A percentile compares a stretch with the other conserved stretches of the same genome.
Conservation (phyloP, 805 yeast genomes). For the Yarrowia hollandica region DNA sequence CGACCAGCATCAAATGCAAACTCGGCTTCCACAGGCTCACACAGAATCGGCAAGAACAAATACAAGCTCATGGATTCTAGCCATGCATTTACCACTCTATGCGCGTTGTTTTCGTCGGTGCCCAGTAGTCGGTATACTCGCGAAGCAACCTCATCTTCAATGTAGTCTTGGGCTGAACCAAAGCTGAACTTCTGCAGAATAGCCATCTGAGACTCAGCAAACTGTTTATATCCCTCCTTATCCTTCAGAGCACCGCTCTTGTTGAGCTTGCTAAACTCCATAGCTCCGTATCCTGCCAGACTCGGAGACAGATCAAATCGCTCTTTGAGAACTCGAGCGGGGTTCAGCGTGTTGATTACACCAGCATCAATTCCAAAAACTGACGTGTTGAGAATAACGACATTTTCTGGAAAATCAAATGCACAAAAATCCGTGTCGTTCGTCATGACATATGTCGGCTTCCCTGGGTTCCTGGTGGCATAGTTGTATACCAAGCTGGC, state of each 20-base stretch:
- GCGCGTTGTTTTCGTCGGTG: slow-evolving; percentile 6
- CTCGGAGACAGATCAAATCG: not conserved
- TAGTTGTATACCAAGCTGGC: slow-evolving; percentile 19
- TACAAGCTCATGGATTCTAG: not conserved
- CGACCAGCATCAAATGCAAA: slow-evolving; percentile 8
- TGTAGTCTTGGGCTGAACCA: slow-evolving; percentile 1
- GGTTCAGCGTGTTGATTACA: slow-evolving; percentile 4
- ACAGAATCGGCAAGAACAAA: not conserved
- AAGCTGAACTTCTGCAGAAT: not conserved
- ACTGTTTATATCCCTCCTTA: not conserved
- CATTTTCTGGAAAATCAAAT: slow-evolving; percentile 12
- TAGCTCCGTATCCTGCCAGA: slow-evolving; percentile 14
- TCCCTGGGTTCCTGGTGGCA: not conserved
- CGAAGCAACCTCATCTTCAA: not conserved
- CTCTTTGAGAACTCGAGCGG: not conserved
- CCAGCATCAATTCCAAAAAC: slow-evolving; percentile 14
- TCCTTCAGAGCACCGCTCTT: not conserved
- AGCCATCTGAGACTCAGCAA: slow-evolving; percentile 7
- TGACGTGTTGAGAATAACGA: slow-evolving; percentile 11
- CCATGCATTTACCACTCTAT: slow-evolving; percentile 15
- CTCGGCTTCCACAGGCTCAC: slow-evolving; percentile 12
- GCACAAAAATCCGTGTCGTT: slow-evolving; percentile 23
- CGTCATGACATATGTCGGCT: slow-evolving; percentile 13
- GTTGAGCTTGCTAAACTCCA: slow-evolving; percentile 15
- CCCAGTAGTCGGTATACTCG: not conserved